Percentiles rank a stretch among this genome's conserved stretches.
Evolutionary conservation across 2,329 filamentous ascomycete genomes (phyloP).

Genomic region (Stemphylium lycopersici): DNA sequence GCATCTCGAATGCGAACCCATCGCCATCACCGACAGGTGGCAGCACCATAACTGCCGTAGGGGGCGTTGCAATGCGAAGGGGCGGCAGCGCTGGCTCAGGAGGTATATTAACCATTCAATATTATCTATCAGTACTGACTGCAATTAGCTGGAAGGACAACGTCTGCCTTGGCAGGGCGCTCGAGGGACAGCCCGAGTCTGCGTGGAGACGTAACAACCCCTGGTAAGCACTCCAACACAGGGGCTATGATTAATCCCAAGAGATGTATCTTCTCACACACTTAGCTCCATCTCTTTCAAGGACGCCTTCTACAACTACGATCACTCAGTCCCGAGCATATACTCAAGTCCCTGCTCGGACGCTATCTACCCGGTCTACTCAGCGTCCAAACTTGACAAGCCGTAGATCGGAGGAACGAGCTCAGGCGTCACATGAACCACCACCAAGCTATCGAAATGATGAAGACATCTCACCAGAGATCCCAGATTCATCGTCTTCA

Average conservation of each 20-base stretch:
- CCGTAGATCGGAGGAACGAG: slow-evolving; percentile 23
- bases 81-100: slow-evolving; percentile 55
- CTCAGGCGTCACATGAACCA: slow-evolving; percentile 8
- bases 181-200: slow-evolving; percentile 61
- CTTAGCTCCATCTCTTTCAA: slow-evolving; percentile 46
- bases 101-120: slow-evolving; percentile 28
- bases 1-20: slow-evolving; percentile 63
- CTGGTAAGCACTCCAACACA: slow-evolving; percentile 40
- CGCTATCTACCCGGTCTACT: slow-evolving; percentile 34
- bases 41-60: slow-evolving; percentile 53
- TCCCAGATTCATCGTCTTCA: slow-evolving; percentile 35
- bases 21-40: slow-evolving; percentile 48
- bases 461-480: slow-evolving; percentile 28
- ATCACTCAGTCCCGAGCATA: slow-evolving; percentile 51
- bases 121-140: slow-evolving; percentile 1
- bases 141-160: slow-evolving; percentile 48
- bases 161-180: slow-evolving; percentile 65
- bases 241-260: neutral
- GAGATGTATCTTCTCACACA: slow-evolving; percentile 1
- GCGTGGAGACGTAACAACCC: slow-evolving; percentile 54
- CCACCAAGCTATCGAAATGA: slow-evolving; percentile 17
- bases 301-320: slow-evolving; percentile 57
- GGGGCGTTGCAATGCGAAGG: slow-evolving; percentile 58
- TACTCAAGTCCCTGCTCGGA: slow-evolving; percentile 30
- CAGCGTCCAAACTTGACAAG: slow-evolving; percentile 30